Evolutionary conservation across 495 filamentous ascomycete genomes (phyloP).

Genomic region (Pyrenula massariospora): DNA sequence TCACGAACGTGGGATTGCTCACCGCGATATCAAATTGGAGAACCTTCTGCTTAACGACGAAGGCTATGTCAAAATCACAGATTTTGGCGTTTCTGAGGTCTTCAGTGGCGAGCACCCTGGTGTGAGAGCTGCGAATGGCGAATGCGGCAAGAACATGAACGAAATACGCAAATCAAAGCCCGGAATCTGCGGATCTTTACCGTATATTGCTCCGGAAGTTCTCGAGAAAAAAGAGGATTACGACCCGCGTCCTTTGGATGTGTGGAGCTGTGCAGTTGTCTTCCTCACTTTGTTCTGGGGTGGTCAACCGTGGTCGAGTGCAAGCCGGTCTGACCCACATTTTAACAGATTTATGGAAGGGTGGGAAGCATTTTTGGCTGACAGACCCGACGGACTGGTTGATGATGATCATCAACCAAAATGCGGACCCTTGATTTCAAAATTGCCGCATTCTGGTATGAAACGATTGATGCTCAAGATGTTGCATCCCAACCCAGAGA

Average conservation of each 20-base stretch:
- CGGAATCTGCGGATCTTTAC: constrained; percentile 62
- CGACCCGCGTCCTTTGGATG: constrained; percentile 63
- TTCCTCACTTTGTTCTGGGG: constrained; percentile 56
- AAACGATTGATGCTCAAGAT: constrained; percentile 59
- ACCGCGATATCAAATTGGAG: constrained; percentile 75
- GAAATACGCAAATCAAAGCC: constrained; percentile 55
- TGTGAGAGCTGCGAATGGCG: constrained; percentile 44
- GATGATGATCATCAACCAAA: constrained; percentile 42
- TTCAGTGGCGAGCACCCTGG: constrained; percentile 67
- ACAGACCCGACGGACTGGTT: constrained; percentile 33
- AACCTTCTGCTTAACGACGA: constrained; percentile 59
- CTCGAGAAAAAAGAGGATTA: constrained; percentile 52
- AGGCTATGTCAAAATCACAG: constrained; percentile 67
- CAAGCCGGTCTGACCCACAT: constrained; percentile 24
- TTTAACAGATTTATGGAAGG: constrained; percentile 49
- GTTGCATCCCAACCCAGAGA: constrained; percentile 59
- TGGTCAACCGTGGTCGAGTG: constrained; percentile 54
- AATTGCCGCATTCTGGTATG: constrained; percentile 38
- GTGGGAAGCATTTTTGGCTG: constrained; percentile 49
- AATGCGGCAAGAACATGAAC: constrained; percentile 54
- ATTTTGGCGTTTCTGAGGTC: constrained; percentile 70
- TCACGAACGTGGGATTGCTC: constrained; percentile 60
- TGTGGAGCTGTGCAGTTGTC: constrained; percentile 70
- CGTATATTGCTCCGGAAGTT: constrained; percentile 72
- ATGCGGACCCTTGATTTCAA: constrained; percentile 26